Evolutionary conservation across 441 rosid genomes (phyloP).

Genomic region (Geranium incanum): DNA sequence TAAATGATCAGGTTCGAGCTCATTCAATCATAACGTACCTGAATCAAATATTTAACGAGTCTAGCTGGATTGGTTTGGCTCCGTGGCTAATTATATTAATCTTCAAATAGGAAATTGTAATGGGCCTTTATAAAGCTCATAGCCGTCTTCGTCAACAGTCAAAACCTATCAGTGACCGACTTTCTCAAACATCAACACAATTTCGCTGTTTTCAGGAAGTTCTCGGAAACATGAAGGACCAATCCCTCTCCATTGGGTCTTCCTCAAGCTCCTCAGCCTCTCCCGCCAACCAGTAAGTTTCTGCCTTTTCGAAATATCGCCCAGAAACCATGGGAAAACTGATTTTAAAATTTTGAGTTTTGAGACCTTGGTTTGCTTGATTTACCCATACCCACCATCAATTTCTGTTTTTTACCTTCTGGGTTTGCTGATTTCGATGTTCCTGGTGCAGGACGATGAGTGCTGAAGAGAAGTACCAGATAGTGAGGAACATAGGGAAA

Average conservation of each 20-base stretch:
- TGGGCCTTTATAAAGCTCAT: too few relatives aligned
- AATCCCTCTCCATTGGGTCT: conserved; percentile 28
- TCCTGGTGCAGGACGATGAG: conserved; percentile 34
- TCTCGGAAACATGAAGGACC: conserved; percentile 4
- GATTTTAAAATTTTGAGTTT: not conserved
- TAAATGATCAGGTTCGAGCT: too few relatives aligned
- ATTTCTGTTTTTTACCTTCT: not conserved
- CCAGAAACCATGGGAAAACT: not conserved
- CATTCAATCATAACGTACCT: too few relatives aligned
- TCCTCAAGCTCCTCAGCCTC: conserved; percentile 13
- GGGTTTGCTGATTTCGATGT: not conserved
- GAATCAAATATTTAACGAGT: too few relatives aligned
- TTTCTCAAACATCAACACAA: too few relatives aligned
- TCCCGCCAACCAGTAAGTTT: conserved; percentile 24
- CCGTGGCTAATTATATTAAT: too few relatives aligned
- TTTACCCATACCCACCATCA: not conserved
- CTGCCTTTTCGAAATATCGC: not conserved
- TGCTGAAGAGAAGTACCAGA: conserved; percentile 48
- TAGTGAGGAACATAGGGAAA: conserved; percentile 71
- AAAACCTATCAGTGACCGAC: too few relatives aligned
- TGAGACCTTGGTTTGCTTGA: not conserved
- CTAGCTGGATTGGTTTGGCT: too few relatives aligned
- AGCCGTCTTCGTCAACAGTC: too few relatives aligned
- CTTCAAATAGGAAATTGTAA: too few relatives aligned
- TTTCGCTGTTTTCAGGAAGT: not conserved